A percentile compares a stretch with the other conserved stretches of the same genome.
Conservation (phyloP, 176 grass and related monocot species). For the Avena sativa region DNA sequence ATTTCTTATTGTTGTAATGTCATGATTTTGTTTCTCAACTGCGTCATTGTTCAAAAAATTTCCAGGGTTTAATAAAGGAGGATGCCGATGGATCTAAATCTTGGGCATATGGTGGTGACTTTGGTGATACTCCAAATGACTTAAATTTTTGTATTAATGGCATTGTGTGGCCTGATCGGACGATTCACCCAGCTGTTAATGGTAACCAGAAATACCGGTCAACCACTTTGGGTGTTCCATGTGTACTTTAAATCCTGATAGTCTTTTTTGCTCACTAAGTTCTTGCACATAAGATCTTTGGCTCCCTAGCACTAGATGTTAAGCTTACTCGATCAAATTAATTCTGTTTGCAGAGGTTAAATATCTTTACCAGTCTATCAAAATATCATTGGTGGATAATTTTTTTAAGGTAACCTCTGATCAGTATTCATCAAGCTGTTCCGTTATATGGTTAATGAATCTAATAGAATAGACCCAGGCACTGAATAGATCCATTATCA, state of each 20-base stretch:
- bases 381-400: constrained; percentile 61
- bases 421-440: constrained; percentile 16
- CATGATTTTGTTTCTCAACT: constrained; percentile 9
- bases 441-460: not conserved
- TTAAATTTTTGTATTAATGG: constrained; percentile 96
- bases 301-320: constrained; percentile 1
- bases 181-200: constrained; percentile 85
- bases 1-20: constrained; percentile 6
- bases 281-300: not conserved
- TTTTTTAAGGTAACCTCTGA: constrained; percentile 68
- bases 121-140: constrained; percentile 91
- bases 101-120: constrained; percentile 97
- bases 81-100: constrained; percentile 68
- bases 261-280: constrained; percentile 1
- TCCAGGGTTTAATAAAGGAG: constrained; percentile 84
- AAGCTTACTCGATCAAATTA: constrained; percentile 37
- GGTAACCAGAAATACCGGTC: constrained; percentile 52
- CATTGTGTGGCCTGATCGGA: constrained; percentile 92
- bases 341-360: constrained; percentile 84
- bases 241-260: not conserved
- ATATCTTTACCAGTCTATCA: constrained; percentile 92
- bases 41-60: not conserved
- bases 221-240: not conserved
- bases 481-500: constrained; percentile 37
- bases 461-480: constrained; percentile 27